Conservation (phyloP, 768 basidiomycete genomes). For the Hysterangium stoloniferum region DNA sequence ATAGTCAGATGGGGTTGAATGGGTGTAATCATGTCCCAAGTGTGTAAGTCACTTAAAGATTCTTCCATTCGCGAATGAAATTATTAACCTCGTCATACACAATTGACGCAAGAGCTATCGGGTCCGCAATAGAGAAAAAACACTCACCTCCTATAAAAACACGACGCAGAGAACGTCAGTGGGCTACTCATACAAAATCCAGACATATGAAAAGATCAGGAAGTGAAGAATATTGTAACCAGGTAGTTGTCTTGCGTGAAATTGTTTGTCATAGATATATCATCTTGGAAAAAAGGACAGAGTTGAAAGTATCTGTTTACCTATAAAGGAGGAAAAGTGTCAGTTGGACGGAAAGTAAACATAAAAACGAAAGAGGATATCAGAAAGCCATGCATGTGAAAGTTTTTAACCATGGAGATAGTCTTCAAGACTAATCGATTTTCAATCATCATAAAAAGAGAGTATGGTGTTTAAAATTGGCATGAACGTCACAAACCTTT, state of each 20-base stretch:
- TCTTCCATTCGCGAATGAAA: too few relatives aligned
- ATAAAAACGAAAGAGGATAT: slow-evolving; percentile 18
- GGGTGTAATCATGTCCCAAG: not conserved
- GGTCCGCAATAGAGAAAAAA: slow-evolving; percentile 7
- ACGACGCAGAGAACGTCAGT: slow-evolving; percentile 3
- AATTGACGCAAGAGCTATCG: too few relatives aligned
- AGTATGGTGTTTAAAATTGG: slow-evolving; percentile 21
- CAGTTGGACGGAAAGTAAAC: slow-evolving; percentile 14
- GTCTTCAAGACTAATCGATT: slow-evolving; percentile 97
- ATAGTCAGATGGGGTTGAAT: not conserved
- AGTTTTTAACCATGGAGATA: slow-evolving; percentile 58
- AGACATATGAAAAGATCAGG: slow-evolving; percentile 29
- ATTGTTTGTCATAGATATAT: slow-evolving; percentile 23
- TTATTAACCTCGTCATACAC: too few relatives aligned
- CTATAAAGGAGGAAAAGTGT: slow-evolving; percentile 4
- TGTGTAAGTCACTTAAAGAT: too few relatives aligned
- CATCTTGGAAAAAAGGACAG: slow-evolving; percentile 4
- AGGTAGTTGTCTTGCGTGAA: slow-evolving; percentile 42
- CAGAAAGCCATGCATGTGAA: slow-evolving; percentile 35
- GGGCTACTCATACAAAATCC: slow-evolving; percentile 30
- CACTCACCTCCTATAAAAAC: not conserved
- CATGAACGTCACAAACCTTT: slow-evolving; percentile 45
- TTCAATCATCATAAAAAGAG: slow-evolving; percentile 45
- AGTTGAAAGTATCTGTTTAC: not conserved
- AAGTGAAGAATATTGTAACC: slow-evolving; percentile 63